These are phyloP conservation scores for Blastocrithidia nonstop DNA, from an alignment of 208 protist genomes.

Conservation along the genomic window DNA sequence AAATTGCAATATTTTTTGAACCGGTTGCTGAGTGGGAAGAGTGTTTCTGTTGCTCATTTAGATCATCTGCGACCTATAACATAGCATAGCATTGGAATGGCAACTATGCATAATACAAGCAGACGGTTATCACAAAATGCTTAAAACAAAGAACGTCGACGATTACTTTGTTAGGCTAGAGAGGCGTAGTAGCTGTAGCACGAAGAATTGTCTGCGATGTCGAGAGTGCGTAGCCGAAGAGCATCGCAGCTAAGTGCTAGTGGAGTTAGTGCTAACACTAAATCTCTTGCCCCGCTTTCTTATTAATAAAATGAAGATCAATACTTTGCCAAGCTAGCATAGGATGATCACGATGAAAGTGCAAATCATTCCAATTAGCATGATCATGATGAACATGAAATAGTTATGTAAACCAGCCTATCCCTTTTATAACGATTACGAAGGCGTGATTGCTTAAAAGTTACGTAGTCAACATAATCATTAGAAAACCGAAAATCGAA, in stretches of 20 bases:
- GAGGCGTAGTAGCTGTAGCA: conserved; percentile 71
- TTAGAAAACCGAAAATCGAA: no score
- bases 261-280: background rate
- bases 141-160: conserved; percentile 46
- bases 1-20: conserved; percentile 94
- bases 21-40: conserved; percentile 81
- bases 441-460: no score
- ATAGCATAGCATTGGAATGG: conserved; percentile 17
- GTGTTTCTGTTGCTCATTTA: conserved; percentile 34
- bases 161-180: conserved; percentile 34
- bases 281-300: conserved; percentile 30
- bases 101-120: conserved; percentile 6
- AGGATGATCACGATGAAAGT: conserved; percentile 8
- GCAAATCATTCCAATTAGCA: conserved; percentile 12
- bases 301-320: conserved; percentile 86
- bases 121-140: conserved; percentile 17
- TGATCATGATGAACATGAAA: conserved; percentile 9
- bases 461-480: no score
- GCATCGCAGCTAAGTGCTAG: conserved; percentile 20
- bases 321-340: conserved; percentile 76
- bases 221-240: conserved; percentile 66
- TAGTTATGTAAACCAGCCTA: no score
- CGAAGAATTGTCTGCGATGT: conserved; percentile 73
- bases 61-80: conserved; percentile 58
- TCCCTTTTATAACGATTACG: no score